Percentiles rank a stretch among this genome's conserved stretches.
phyloP scores from a whole-genome alignment of 306 rosid genomes.

The Cicer bijugum region DNA sequence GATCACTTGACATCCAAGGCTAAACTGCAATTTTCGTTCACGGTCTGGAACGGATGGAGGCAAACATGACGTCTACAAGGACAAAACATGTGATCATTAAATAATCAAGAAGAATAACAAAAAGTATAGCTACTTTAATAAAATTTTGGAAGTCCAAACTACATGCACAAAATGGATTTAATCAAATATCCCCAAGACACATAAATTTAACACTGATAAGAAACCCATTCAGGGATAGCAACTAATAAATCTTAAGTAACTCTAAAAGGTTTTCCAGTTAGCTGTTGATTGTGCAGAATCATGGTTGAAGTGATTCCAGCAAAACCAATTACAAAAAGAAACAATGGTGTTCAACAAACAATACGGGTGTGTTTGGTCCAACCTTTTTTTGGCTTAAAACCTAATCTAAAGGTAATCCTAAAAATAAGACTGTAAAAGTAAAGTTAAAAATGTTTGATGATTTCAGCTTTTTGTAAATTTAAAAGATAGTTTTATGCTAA shows the following conservation, averaged over 20 bases:
- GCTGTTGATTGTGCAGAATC: not conserved
- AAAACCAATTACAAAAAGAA: slow-evolving; percentile 23
- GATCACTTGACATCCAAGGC: slow-evolving; percentile 73
- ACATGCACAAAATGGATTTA: slow-evolving; percentile 13
- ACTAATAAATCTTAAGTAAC: slow-evolving; percentile 5
- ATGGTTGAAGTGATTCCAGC: slow-evolving; percentile 20
- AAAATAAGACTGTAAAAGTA: not conserved
- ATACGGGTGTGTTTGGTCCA: not conserved
- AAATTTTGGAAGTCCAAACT: slow-evolving; percentile 22
- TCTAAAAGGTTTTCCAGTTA: slow-evolving; percentile 18
- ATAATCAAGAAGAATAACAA: slow-evolving; percentile 9
- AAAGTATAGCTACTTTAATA: slow-evolving; percentile 26
- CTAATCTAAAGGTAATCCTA: not conserved
- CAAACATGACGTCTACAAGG: slow-evolving; percentile 73
- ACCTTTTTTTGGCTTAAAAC: not conserved
- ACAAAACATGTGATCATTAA: slow-evolving; percentile 31
- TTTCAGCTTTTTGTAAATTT: not conserved
- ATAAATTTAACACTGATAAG: slow-evolving; percentile 4
- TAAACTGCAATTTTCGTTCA: slow-evolving; percentile 75
- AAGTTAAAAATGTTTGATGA: not conserved
- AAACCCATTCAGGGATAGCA: slow-evolving; percentile 24
- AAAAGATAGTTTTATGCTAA: not conserved
- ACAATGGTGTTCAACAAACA: slow-evolving; percentile 12
- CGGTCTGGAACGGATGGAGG: slow-evolving; percentile 66
- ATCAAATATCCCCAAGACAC: slow-evolving; percentile 33